phyloP scores from a whole-genome alignment of 768 basidiomycete genomes.

The Boletellus emodensis region DNA sequence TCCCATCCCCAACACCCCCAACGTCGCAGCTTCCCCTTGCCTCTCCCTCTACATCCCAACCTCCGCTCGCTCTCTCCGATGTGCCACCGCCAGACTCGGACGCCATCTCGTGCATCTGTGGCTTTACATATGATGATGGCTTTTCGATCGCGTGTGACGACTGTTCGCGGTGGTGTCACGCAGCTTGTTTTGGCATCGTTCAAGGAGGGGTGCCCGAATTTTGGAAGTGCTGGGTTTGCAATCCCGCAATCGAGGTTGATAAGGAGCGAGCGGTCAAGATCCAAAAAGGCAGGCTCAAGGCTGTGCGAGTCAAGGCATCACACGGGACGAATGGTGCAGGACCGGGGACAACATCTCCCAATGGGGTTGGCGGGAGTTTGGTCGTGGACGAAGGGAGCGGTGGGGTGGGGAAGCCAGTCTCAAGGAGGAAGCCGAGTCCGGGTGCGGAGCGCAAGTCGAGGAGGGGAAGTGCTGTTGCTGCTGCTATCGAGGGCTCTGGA shows the following conservation, averaged over 20 bases:
- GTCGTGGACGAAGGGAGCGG: conserved; percentile 16
- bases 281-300: conserved; percentile 39
- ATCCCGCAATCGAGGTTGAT: conserved; percentile 43
- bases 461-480: conserved; percentile 32
- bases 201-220: conserved; percentile 62
- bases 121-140: conserved; percentile 70
- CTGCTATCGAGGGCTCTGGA: conserved; percentile 33
- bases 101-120: conserved; percentile 70
- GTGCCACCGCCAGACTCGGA: conserved; percentile 38
- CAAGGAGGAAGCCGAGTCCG: conserved; percentile 36
- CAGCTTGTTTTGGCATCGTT: conserved; percentile 67
- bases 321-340: conserved; percentile 23
- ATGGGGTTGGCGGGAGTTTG: conserved; percentile 10
- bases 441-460: conserved; percentile 38
- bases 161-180: conserved; percentile 83
- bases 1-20: conserved; percentile 14
- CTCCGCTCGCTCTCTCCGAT: conserved; percentile 13
- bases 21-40: conserved; percentile 10
- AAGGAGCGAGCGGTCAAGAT: conserved; percentile 44
- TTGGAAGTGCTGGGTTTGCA: conserved; percentile 73
- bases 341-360: conserved; percentile 17
- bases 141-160: conserved; percentile 82
- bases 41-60: conserved; percentile 22
- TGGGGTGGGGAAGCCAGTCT: conserved; percentile 22
- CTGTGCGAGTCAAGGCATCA: conserved; percentile 26